phyloP scores from a whole-genome alignment of 169 alveolate genomes.

The Plasmodium gallinaceum region DNA sequence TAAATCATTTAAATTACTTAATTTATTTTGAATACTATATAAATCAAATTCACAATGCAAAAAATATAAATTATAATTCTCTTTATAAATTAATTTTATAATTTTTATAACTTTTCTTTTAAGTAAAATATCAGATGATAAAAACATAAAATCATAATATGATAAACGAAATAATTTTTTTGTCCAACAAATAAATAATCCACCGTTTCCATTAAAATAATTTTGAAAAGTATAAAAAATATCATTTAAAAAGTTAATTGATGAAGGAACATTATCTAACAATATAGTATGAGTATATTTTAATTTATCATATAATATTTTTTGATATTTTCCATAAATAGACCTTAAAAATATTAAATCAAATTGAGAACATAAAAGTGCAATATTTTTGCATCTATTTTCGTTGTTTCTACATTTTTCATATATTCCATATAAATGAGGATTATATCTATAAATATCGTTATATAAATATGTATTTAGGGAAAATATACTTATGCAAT shows the following conservation, averaged over 20 bases:
- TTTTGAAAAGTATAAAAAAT: slow-evolving; percentile 35
- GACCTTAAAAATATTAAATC: slow-evolving; percentile 74
- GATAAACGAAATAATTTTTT: slow-evolving; percentile 55
- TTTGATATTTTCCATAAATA: slow-evolving; percentile 74
- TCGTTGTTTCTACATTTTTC: slow-evolving; percentile 69
- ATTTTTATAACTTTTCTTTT: slow-evolving; percentile 73
- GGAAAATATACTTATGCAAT: slow-evolving; percentile 64
- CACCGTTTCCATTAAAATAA: slow-evolving; percentile 72
- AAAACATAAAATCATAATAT: slow-evolving; percentile 68
- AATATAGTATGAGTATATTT: slow-evolving; percentile 64
- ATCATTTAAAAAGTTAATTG: slow-evolving; percentile 43
- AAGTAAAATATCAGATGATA: slow-evolving; percentile 62
- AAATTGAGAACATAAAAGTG: slow-evolving; percentile 40
- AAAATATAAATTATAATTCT: slow-evolving; percentile 54
- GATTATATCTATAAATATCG: slow-evolving; percentile 63
- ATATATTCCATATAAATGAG: slow-evolving; percentile 61
- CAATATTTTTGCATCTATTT: slow-evolving; percentile 50
- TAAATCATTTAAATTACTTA: slow-evolving; percentile 70
- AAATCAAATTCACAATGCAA: slow-evolving; percentile 69
- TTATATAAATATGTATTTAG: slow-evolving; percentile 60
- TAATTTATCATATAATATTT: slow-evolving; percentile 39
- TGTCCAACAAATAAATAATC: slow-evolving; percentile 67
- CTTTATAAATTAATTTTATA: slow-evolving; percentile 57
- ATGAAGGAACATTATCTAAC: slow-evolving; percentile 52
- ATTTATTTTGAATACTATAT: slow-evolving; percentile 40